Evolutionary conservation across 192 early-diverging fungal genomes (phyloP), one percentile per base, ranked within the genome.

Genomic region (Coemansia sp.): DNA sequence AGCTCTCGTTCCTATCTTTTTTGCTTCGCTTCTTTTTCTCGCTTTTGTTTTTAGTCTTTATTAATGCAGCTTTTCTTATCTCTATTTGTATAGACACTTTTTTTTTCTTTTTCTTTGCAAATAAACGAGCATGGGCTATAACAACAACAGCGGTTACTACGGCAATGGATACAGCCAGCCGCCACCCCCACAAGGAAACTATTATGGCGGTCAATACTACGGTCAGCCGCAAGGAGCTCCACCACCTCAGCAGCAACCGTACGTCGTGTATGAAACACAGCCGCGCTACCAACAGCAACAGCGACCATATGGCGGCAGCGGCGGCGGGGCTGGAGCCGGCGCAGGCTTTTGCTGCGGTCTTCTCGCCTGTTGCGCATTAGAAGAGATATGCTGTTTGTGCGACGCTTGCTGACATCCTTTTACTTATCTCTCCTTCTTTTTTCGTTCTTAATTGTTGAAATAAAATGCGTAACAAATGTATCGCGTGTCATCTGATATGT

Each of bases 301-400:
- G 48, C 48, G 21, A 26, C 48, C 48, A 2, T 26, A 51, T 12
- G 25, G 48, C 7, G 48, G 48, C 23, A 33, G 62, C 21, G 63
- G 57, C 8, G 69, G 66, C 4, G 67, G 45, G 2, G 46, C 55
- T 20, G 71, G 59, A 4, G 25, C 59, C 12, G 65, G 65, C 16
- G 61, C 68, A n/a, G 65, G 71, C 0, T 13, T 66, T 18, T 73
- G 71, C 48, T 59, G 34, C 21, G 71, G 71, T 3, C 35, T 67
- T 37, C 60, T 73, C 6, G 60, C 61, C 9, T 60, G 71, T 26
- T 67, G 65, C 46, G 66, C 64, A 29, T 34, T 55, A 8, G 71
- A 58, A 28, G 53, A 63, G 35, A 26, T 66, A 7, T 67, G 64
- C 46, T 66, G 60, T 45, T 40, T 67, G 0, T 67, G 33, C 13